These are phyloP conservation scores for Neltuma alba DNA, from an alignment of 306 rosid species.

Conservation along the genomic window DNA sequence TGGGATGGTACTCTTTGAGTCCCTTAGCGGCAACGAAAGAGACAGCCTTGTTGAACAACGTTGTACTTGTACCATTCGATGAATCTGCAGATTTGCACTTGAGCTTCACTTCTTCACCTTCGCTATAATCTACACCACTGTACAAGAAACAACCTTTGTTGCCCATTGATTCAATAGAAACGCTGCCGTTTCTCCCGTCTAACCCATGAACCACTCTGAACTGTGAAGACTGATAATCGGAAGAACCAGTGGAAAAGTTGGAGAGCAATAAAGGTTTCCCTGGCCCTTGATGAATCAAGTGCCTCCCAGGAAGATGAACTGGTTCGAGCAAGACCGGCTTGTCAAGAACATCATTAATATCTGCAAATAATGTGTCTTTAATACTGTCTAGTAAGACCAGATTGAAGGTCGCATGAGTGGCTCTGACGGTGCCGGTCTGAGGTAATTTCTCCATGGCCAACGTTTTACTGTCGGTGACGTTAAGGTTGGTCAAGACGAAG, in stretches of 20 bases:
- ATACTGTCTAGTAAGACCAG: no score
- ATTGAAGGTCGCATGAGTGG: no score
- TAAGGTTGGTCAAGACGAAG: slow-evolving; percentile 38
- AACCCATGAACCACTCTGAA: slow-evolving; percentile 51
- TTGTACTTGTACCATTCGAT: not conserved
- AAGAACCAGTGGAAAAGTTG: no score
- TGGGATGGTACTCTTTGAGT: slow-evolving; percentile 43
- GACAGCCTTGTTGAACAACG: slow-evolving; percentile 38
- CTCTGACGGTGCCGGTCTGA: not conserved
- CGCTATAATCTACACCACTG: not conserved
- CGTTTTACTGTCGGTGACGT: slow-evolving; percentile 42
- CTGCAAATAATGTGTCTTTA: no score
- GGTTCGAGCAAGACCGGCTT: slow-evolving; percentile 52
- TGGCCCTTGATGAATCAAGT: slow-evolving; percentile 40
- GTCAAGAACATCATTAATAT: slow-evolving; percentile 36
- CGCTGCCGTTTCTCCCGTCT: slow-evolving; percentile 36
- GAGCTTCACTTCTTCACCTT: not conserved
- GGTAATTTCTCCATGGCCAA: slow-evolving; percentile 34
- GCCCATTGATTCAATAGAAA: slow-evolving; percentile 49
- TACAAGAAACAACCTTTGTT: slow-evolving; percentile 43
- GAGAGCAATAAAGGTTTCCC: no score
- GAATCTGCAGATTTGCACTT: slow-evolving; percentile 31
- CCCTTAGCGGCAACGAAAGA: slow-evolving; percentile 51
- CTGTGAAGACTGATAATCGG: not conserved
- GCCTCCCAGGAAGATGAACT: slow-evolving; percentile 54